Evolutionary conservation across 352 stramenopile genomes (phyloP), one percentile per base, ranked within the genome.

Genomic region (Globisporangium acanthophoron): DNA sequence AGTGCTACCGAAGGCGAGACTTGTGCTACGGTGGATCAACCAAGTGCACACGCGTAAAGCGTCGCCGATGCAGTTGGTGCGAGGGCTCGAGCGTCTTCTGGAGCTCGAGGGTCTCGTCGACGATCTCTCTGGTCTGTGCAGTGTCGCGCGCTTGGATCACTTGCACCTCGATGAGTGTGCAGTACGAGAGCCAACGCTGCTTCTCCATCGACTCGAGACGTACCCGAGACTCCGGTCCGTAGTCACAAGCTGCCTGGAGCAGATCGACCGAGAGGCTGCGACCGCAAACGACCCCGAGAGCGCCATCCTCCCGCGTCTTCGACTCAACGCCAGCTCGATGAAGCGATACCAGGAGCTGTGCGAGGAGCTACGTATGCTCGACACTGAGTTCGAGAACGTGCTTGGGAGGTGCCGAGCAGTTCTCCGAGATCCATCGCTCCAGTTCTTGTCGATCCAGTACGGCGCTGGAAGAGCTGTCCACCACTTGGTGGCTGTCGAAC

Each of bases 361-460:
- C 13, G 37, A 18, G 37, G 37, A 18, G 37, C 37, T 43, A 12
- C 37, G 12, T 6, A 13, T 18, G 37, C 37, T 43, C 37, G 37
- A 18, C 13, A 18, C 37, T 12, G 37, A 43, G 37, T 43, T 43
- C 37, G 37, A 43, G 12, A 43, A 43, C 3, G 37, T 43, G 13
- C 37, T 43, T 12, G 37, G 1, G 13, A 18, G 37, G 4, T 43
- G 37, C 5, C 37, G 13, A 43, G 13, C 37, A 61, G 54, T 43
- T 2, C 41, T 78, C 11, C 50, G 62, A 9, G 66, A 64, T 7
- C 31, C 49, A 3, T 59, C 61, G 33, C 48, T 78, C 13, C 50
- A 63, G 41, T 78, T 65, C 52, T 54, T 50, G 40, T 63, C 60
- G 37, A 67, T 75, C 50, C 59, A 65, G 56, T 67, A 58, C 24